Conservation (phyloP, 192 early-diverging fungal species). For the Rhizophagus sp. region DNA sequence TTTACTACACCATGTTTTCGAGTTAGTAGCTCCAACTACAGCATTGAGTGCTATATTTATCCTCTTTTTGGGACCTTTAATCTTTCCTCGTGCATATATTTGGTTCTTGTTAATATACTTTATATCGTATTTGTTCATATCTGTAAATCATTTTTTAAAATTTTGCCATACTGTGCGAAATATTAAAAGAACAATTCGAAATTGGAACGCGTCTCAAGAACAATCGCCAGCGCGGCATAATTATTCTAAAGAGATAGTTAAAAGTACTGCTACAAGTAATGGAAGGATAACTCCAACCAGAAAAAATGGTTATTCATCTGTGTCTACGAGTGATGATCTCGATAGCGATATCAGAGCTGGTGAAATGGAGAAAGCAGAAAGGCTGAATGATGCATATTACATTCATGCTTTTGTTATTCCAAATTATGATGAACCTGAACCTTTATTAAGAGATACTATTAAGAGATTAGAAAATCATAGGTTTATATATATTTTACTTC, state of each 20-base stretch:
- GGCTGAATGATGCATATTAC: constrained; percentile 39
- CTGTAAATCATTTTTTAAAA: constrained; percentile 49
- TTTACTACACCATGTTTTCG: constrained; percentile 40
- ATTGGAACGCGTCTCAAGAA: constrained; percentile 38
- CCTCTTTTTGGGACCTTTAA: constrained; percentile 43
- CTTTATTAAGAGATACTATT: constrained; percentile 68
- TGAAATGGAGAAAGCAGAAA: constrained; percentile 40
- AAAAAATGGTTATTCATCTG: constrained; percentile 10
- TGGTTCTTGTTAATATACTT: constrained; percentile 49
- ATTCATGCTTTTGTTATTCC: constrained; percentile 74
- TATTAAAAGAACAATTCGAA: constrained; percentile 42
- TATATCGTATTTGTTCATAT: constrained; percentile 42
- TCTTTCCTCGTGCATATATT: constrained; percentile 46
- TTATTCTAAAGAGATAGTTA: constrained; percentile 6
- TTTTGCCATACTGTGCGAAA: constrained; percentile 45
- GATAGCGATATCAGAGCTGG: constrained; percentile 8
- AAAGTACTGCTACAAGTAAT: constrained; percentile 10
- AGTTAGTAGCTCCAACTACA: constrained; percentile 47
- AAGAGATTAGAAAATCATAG: constrained; percentile 65
- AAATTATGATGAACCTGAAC: constrained; percentile 70
- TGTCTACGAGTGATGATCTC: background rate
- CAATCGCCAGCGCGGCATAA: background rate
- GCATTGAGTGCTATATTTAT: constrained; percentile 44
- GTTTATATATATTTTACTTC: constrained; percentile 33
- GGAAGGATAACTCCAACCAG: constrained; percentile 12